phyloP scores from a whole-genome alignment of 352 stramenopile genomes.

The Phytophthora capsici region DNA sequence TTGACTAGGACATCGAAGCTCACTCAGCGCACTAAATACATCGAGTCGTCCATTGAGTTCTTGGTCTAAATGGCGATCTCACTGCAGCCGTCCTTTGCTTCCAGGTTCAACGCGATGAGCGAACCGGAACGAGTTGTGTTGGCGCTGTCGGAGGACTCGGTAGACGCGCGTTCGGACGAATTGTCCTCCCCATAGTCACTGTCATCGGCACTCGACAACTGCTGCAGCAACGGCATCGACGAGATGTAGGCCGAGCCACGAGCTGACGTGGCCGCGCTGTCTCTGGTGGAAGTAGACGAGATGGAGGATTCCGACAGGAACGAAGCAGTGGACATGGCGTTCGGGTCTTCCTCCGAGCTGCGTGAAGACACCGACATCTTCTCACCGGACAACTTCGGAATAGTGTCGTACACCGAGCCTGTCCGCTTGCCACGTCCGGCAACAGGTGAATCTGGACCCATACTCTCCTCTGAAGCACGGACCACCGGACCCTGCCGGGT shows the following conservation, averaged over 20 bases:
- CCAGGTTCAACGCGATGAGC: conserved; percentile 45
- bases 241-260: conserved; percentile 28
- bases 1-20: conserved; percentile 23
- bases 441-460: conserved; percentile 37
- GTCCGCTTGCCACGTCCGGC: conserved; percentile 30
- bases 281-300: conserved; percentile 30
- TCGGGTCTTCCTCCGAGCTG: conserved; percentile 25
- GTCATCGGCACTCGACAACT: conserved; percentile 29
- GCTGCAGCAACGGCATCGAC: conserved; percentile 35
- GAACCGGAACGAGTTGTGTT: conserved; percentile 39
- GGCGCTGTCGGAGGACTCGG: conserved; percentile 26
- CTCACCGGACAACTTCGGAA: conserved; percentile 35
- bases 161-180: conserved; percentile 32
- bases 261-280: conserved; percentile 23
- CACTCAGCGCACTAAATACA: conserved; percentile 39
- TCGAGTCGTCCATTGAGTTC: conserved; percentile 7
- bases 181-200: conserved; percentile 37
- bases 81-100: conserved; percentile 39
- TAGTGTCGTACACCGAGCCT: conserved; percentile 40
- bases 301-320: conserved; percentile 36
- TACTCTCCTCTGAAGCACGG: conserved; percentile 34
- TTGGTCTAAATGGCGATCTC: conserved; percentile 45
- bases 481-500: neutral
- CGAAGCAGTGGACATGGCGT: conserved; percentile 28
- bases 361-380: conserved; percentile 24